phyloP scores from a whole-genome alignment of 1,284 basidiomycete species.

The Austropuccinia psidii region DNA sequence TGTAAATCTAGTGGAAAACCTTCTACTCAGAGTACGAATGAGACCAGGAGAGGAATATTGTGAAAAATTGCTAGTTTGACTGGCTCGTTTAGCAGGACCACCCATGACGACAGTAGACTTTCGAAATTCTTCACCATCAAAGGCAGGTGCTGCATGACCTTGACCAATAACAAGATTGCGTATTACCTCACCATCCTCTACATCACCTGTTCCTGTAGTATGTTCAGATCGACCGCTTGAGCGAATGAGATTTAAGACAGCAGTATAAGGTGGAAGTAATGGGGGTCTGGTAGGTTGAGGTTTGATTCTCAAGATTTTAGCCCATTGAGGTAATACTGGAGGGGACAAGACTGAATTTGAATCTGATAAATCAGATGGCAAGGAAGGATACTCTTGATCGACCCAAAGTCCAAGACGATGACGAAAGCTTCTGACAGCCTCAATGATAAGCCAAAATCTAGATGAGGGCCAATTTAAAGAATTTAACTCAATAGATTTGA shows the following conservation, averaged over 20 bases:
- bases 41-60: background rate
- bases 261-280: slow-evolving; percentile 27
- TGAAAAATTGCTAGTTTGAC: background rate
- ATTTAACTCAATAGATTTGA: background rate
- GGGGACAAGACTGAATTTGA: background rate
- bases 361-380: slow-evolving; percentile 20
- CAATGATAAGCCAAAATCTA: slow-evolving; percentile 22
- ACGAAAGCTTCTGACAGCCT: slow-evolving; percentile 8
- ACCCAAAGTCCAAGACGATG: slow-evolving; percentile 33
- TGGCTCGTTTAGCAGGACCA: slow-evolving; percentile 13
- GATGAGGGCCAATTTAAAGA: background rate
- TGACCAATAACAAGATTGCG: slow-evolving; percentile 32
- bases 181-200: slow-evolving; percentile 33
- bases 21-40: background rate
- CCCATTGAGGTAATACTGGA: slow-evolving; percentile 31
- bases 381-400: slow-evolving; percentile 27
- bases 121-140: slow-evolving; percentile 36
- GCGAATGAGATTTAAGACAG: slow-evolving; percentile 19
- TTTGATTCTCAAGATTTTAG: slow-evolving; percentile 16
- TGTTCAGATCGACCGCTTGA: background rate
- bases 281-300: slow-evolving; percentile 20
- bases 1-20: background rate
- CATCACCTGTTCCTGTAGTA: slow-evolving; percentile 6
- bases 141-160: slow-evolving; percentile 36
- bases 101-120: slow-evolving; percentile 26